Percentiles rank a stretch among this genome's conserved stretches.
Evolutionary conservation across 345 rosid genomes (phyloP).

Genomic region (Boechera divaricarpa): DNA sequence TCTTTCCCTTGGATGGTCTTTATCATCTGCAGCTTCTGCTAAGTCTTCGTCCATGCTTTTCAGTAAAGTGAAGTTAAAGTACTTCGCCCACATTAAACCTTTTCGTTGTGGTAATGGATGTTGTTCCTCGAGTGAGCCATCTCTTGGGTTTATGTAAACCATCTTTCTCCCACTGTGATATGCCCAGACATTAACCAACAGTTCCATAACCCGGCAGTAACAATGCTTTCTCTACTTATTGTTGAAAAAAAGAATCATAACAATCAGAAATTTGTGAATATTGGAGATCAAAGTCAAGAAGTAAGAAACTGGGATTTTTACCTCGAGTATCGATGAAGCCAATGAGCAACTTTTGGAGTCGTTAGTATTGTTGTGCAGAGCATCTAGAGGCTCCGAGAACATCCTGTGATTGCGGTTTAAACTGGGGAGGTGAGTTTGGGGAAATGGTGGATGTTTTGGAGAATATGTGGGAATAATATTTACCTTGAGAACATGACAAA

Average conservation of each 20-base stretch:
- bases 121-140: conserved; percentile 76
- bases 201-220: conserved; percentile 86
- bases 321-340: conserved; percentile 76
- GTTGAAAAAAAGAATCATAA: not conserved
- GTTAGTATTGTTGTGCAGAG: conserved; percentile 61
- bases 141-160: conserved; percentile 84
- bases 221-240: conserved; percentile 77
- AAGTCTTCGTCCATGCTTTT: conserved; percentile 98
- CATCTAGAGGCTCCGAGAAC: conserved; percentile 90
- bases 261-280: conserved; percentile 15
- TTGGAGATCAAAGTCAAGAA: not conserved
- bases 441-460: conserved; percentile 11
- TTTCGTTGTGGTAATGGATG: conserved; percentile 69
- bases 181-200: conserved; percentile 92
- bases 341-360: conserved; percentile 54
- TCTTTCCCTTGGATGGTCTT: conserved; percentile 64
- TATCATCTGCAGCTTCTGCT: conserved; percentile 98
- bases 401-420: conserved; percentile 58
- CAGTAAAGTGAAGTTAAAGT: conserved; percentile 71
- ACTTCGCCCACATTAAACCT: conserved; percentile 78
- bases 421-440: conserved; percentile 7
- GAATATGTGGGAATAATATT: conserved; percentile 9
- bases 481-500: conserved; percentile 91
- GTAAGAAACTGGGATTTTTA: conserved; percentile 41
- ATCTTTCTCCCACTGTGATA: conserved; percentile 87